Percentiles rank a stretch among this genome's conserved stretches.
phyloP scores from a whole-genome alignment of 768 basidiomycete genomes.

The Lactarius tabidus region DNA sequence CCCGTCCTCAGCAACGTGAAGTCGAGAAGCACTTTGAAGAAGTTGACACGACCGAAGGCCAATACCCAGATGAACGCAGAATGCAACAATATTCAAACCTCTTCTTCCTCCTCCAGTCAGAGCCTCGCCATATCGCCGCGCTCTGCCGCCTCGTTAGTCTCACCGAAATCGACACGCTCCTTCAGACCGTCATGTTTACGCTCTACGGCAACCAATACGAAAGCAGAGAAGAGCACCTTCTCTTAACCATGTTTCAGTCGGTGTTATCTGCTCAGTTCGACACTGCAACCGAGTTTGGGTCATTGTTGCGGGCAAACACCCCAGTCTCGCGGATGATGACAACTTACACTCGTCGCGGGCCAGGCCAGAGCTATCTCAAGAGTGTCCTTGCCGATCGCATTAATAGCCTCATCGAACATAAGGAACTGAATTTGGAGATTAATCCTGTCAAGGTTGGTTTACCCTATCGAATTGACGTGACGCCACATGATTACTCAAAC shows the following conservation, averaged over 20 bases:
- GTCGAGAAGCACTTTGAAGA: slow-evolving; percentile 95
- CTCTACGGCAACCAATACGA: slow-evolving; percentile 99
- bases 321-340: slow-evolving; percentile 99
- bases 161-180: slow-evolving; percentile 95
- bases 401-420: slow-evolving; percentile 98
- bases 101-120: slow-evolving; percentile 97
- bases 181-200: slow-evolving; percentile 99
- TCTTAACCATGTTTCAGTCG: slow-evolving; percentile 99
- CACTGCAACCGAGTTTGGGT: slow-evolving; percentile 98
- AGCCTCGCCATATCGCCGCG: slow-evolving; percentile 94
- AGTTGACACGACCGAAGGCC: slow-evolving; percentile 86
- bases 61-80: slow-evolving; percentile 92
- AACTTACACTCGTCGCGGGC: slow-evolving; percentile 97
- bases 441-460: slow-evolving; percentile 88
- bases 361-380: slow-evolving; percentile 98
- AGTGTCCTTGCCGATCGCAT: slow-evolving; percentile 96
- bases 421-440: slow-evolving; percentile 98
- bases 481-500: background rate
- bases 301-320: slow-evolving; percentile 95
- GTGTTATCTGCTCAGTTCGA: slow-evolving; percentile 99
- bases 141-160: slow-evolving; percentile 95
- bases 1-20: slow-evolving; percentile 73
- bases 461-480: background rate
- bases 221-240: slow-evolving; percentile 94
- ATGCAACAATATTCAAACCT: slow-evolving; percentile 96